phyloP scores from a whole-genome alignment of 257 asterid genomes.

The Prunella vulgaris region DNA sequence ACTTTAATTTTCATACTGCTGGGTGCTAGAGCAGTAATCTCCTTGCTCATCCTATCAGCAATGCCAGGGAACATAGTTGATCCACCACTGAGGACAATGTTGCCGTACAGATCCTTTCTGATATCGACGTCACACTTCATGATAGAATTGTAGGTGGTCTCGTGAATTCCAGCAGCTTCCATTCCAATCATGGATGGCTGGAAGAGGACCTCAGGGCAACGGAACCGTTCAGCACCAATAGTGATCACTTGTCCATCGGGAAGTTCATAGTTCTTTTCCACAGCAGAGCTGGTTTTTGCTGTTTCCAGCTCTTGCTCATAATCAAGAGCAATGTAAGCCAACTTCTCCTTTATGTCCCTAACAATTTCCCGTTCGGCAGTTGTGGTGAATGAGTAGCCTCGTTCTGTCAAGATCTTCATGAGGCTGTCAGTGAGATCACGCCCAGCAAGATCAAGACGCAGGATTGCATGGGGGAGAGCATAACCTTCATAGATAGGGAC shows the following conservation, averaged over 20 bases:
- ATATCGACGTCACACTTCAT: slow-evolving; percentile 84
- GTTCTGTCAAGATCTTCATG: slow-evolving; percentile 65
- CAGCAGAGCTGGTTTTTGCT: slow-evolving; percentile 65
- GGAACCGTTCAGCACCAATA: slow-evolving; percentile 72
- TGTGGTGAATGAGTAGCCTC: slow-evolving; percentile 74
- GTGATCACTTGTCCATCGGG: slow-evolving; percentile 86
- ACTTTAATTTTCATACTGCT: slow-evolving; percentile 87
- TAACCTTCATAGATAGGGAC: slow-evolving; percentile 82
- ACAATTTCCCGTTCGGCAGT: slow-evolving; percentile 84
- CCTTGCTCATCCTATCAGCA: slow-evolving; percentile 88
- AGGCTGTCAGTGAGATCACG: slow-evolving; percentile 74
- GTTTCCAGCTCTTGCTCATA: slow-evolving; percentile 71
- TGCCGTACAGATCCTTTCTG: slow-evolving; percentile 75
- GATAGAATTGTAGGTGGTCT: slow-evolving; percentile 71
- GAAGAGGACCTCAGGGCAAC: slow-evolving; percentile 85
- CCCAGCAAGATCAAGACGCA: slow-evolving; percentile 76
- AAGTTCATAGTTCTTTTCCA: slow-evolving; percentile 71
- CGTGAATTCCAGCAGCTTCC: slow-evolving; percentile 84
- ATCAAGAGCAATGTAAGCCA: slow-evolving; percentile 78
- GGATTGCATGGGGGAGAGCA: slow-evolving; percentile 77
- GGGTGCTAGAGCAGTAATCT: slow-evolving; percentile 70
- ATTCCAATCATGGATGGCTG: slow-evolving; percentile 80
- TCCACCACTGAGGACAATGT: slow-evolving; percentile 80
- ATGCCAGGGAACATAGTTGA: slow-evolving; percentile 76
- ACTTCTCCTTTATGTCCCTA: slow-evolving; percentile 72